Evolutionary conservation across 768 basidiomycete species (phyloP), one percentile per base, ranked within the genome.

Genomic region (Mycena amicta): DNA sequence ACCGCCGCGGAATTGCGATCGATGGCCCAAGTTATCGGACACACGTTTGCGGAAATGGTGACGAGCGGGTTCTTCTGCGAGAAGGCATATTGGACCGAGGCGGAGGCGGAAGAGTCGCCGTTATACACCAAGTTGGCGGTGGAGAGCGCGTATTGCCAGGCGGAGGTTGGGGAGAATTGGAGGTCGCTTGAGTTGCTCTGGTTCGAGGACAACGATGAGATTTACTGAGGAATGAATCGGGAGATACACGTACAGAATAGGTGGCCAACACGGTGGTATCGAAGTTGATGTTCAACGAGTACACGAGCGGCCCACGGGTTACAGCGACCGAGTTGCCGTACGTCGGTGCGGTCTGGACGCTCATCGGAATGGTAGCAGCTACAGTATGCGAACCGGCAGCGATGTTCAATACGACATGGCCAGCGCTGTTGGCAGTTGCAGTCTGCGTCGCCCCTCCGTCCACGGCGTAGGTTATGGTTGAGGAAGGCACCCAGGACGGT

Each of bases 91-190:
- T 56, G 55, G 6, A 37, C 6, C 15, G 56, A 40, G 15, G 31
- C 23, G 18, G 56, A 45, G 28, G 27, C 5, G 4, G 55, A 28
- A 1, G 52, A 61, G 25, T 61, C 52, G n/a, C 60, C 55, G 41
- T 61, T 61, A 41, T 61, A 61, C 3, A 43, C 31, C 2, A 61
- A 39, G 29, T 53, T 61, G 30, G 55, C 22, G 25, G 43, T 56
- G 16, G 60, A 61, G 23, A 61, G 39, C 22, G 60, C 60, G 46
- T 57, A 61, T 50, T 54, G 52, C 60, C 60, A 61, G 39, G 52
- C 22, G 1, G 55, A 56, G 22, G 60, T 61, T 15, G 60, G 28
- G 2, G 60, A 31, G 60, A 31, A 61, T 51, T 57, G 11, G 6
- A 61, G 56, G 56, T 61, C 60, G 37, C 41, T 40, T n/a, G 60